A percentile compares a stretch with the other conserved stretches of the same genome.
These are phyloP conservation scores for Scleromitrula shiraiana DNA, from an alignment of 2,329 filamentous ascomycete genomes.

Conservation along the genomic window DNA sequence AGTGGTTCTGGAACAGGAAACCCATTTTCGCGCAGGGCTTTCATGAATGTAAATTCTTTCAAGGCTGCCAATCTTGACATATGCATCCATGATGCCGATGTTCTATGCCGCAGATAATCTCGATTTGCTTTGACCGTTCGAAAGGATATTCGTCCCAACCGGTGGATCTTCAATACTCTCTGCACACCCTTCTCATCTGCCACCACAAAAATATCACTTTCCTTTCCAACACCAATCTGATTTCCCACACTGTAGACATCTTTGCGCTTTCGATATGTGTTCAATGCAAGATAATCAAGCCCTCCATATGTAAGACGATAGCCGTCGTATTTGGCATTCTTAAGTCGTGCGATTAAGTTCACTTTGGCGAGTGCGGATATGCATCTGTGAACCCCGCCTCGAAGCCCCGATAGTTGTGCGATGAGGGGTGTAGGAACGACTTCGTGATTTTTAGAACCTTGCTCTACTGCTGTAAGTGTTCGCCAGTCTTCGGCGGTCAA, in stretches of 20 bases:
- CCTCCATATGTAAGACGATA: slow-evolving; percentile 96
- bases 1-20: slow-evolving; percentile 87
- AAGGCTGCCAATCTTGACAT: slow-evolving; percentile 86
- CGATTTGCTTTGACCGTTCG: slow-evolving; percentile 92
- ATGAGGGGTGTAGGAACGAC: slow-evolving; percentile 89
- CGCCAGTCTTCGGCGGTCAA: slow-evolving; percentile 90
- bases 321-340: slow-evolving; percentile 95
- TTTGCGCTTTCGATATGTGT: slow-evolving; percentile 74
- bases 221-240: slow-evolving; percentile 93
- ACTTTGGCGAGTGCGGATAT: slow-evolving; percentile 91
- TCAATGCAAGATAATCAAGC: slow-evolving; percentile 92
- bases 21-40: slow-evolving; percentile 70
- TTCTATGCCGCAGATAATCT: slow-evolving; percentile 81
- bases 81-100: slow-evolving; percentile 93
- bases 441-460: slow-evolving; percentile 93
- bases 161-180: slow-evolving; percentile 88
- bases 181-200: slow-evolving; percentile 72
- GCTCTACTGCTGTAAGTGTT: slow-evolving; percentile 86
- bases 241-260: slow-evolving; percentile 87
- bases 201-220: slow-evolving; percentile 94
- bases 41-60: slow-evolving; percentile 95
- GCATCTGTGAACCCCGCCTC: slow-evolving; percentile 74
- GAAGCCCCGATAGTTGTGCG: slow-evolving; percentile 71
- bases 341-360: slow-evolving; percentile 82
- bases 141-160: slow-evolving; percentile 92